Evolutionary conservation across 176 grass and related monocot genomes (phyloP), one percentile per base, ranked within the genome.

Genomic region (Cocos nucifera): DNA sequence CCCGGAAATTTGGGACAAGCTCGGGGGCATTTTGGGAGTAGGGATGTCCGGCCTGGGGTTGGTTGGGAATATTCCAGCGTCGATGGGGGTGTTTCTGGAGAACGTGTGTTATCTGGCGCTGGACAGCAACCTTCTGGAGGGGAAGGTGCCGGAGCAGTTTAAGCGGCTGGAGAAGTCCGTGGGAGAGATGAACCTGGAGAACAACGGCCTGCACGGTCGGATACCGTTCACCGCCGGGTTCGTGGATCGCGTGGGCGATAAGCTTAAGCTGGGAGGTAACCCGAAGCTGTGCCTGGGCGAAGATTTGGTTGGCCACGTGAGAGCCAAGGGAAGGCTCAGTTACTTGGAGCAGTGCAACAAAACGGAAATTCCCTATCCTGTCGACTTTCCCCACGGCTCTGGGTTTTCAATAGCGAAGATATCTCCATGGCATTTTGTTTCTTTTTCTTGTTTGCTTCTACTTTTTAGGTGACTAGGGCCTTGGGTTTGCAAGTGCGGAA

Each of bases 161-260:
- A 69, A 19, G 23, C 53, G 22, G 51, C 53, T 75, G 19, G 78
- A 81, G 72, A 22, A 21, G 7, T 57, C 72, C n/a, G 78, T 58
- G n/a, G 64, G 22, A n/a, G 71, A 81, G 72, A 67, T 81, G 15
- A 81, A 81, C 53, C 24, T 81, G 53, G 78, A 75, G 52, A 70
- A 62, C 59, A 81, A 81, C 53, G 58, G 4, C 14, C 68, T 81
- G 19, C 58, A 53, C 15, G 78, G 78, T 4, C 72, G 65, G 4
- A 19, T 81, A 30, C 78, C 78, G 0, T 81, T 81, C 59, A 75
- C 78, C 22, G 71, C 59, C 44, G 65, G 28, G 22, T 81, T 81
- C 30, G 58, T 57, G 35, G 65, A 1, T 17, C 75, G 60, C 2
- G 19, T 79, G 51, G 58, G 65, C 3, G 54, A 63, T 12, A 78